Evolutionary conservation across 164 flowering plant genomes (phyloP).

Genomic region (Stephania japonica): DNA sequence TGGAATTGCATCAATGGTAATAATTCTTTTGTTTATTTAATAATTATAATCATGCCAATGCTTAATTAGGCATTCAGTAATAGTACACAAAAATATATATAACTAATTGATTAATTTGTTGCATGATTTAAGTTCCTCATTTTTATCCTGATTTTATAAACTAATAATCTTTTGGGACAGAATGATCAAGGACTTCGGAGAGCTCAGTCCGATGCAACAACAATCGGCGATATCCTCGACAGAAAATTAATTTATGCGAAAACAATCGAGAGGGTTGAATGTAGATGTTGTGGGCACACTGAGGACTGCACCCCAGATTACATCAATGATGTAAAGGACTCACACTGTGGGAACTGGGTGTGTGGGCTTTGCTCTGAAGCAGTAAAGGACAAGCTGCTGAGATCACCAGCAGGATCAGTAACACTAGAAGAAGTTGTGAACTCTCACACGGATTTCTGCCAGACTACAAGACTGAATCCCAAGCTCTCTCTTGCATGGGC

Average conservation of each 20-base stretch:
- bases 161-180: slow-evolving; percentile 12
- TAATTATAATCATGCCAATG: too few relatives aligned
- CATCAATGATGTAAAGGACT: slow-evolving; percentile 25
- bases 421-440: slow-evolving; percentile 37
- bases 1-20: too few relatives aligned
- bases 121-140: background rate
- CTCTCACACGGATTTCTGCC: slow-evolving; percentile 41
- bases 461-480: slow-evolving; percentile 48
- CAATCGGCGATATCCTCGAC: slow-evolving; percentile 14
- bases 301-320: slow-evolving; percentile 58
- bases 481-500: slow-evolving; percentile 40
- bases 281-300: slow-evolving; percentile 52
- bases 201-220: slow-evolving; percentile 27
- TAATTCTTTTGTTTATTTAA: background rate
- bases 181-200: slow-evolving; percentile 30
- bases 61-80: too few relatives aligned
- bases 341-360: slow-evolving; percentile 45
- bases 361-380: slow-evolving; percentile 66
- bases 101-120: background rate
- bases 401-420: slow-evolving; percentile 4
- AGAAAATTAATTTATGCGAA: slow-evolving; percentile 6
- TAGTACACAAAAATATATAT: too few relatives aligned
- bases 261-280: slow-evolving; percentile 29
- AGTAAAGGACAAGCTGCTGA: slow-evolving; percentile 35
- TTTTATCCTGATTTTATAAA: background rate